phyloP scores from a whole-genome alignment of 345 rosid genomes.

The Lepidium aucheri region DNA sequence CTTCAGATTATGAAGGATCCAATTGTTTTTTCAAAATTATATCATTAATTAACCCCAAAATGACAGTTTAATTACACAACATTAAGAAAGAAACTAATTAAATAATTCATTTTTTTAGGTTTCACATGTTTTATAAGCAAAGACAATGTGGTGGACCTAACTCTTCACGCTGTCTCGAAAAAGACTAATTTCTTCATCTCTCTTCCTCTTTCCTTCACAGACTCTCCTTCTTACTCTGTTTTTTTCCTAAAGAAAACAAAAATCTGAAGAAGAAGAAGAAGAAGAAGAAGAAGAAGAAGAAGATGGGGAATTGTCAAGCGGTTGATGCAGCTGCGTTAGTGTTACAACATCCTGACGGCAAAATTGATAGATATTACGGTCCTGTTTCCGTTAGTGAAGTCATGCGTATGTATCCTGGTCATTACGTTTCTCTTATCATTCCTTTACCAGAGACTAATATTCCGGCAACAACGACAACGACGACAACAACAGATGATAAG shows the following conservation, averaged over 20 bases:
- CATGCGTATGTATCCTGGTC: conserved; percentile 82
- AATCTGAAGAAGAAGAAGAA: conserved; percentile 1
- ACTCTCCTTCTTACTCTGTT: too few species aligned
- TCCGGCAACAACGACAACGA: neutral
- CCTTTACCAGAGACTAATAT: conserved; percentile 53
- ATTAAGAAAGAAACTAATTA: neutral
- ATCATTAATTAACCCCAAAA: conserved; percentile 13
- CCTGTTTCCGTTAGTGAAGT: conserved; percentile 59
- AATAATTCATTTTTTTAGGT: neutral
- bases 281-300: too few species aligned
- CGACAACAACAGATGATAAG: neutral
- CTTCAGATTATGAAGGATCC: too few species aligned
- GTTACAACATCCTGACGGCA: conserved; percentile 83
- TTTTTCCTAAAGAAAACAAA: neutral
- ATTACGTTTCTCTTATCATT: conserved; percentile 85
- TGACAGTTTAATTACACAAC: conserved; percentile 12
- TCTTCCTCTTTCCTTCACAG: too few species aligned
- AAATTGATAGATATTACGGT: conserved; percentile 73
- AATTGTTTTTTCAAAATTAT: too few species aligned
- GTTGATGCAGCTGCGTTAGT: conserved; percentile 94
- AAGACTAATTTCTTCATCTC: conserved; percentile 31
- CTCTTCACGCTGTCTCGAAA: conserved; percentile 55
- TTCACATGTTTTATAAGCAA: conserved; percentile 29
- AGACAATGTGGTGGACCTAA: conserved; percentile 24
- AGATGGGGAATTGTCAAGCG: conserved; percentile 95